Base-by-base conservation (phyloP, 306 rosid species). In the Sicyos edulis region DNA sequence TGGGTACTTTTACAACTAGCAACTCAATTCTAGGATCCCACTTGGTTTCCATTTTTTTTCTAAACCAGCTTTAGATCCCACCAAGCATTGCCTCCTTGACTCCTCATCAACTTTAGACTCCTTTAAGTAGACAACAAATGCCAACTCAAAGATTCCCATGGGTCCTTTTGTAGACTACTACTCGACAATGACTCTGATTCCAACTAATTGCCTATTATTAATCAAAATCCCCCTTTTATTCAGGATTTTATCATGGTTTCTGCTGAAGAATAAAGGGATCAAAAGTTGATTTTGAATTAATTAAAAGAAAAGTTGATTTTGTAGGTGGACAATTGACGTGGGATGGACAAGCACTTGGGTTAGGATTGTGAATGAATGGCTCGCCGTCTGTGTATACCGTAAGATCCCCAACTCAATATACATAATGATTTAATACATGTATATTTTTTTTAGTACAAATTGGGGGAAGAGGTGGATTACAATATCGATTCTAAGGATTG, bases 341-440 rank as follows among this genome's bases (percentile, higher is more conserved):
- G 97, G 99, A 0, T 95, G 99, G 99, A 89, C 96, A 75, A 95
- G 99, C 76, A 80, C 95, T 15, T 95, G 97, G 97, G 97, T 95
- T 80, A 87, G 92, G 83, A 87, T 89, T 63, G 92, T 89, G 11
- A 95, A 95, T 76, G 99, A 95, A 73, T 95, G 97, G 99, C 81
- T 95, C 64, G 95, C 97, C 15, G 99, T 89, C 55, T 89, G 95
- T 80, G 88, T 95, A 7, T 95, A 89, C 79, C 68, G 99, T 95
- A 89, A n/a, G n/a, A n/a, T n/a, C n/a, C n/a, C n/a, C n/a, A n/a
- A n/a, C n/a, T n/a, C n/a, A n/a, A n/a, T n/a, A n/a, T n/a, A n/a
- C n/a, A n/a, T n/a, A n/a, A n/a, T n/a, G n/a, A n/a, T n/a, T n/a
- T n/a, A n/a, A n/a, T n/a, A n/a, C n/a, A n/a, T n/a, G n/a, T n/a